Evolutionary conservation across 2,329 filamentous ascomycete species (phyloP).

Genomic region (Alternaria sp.): DNA sequence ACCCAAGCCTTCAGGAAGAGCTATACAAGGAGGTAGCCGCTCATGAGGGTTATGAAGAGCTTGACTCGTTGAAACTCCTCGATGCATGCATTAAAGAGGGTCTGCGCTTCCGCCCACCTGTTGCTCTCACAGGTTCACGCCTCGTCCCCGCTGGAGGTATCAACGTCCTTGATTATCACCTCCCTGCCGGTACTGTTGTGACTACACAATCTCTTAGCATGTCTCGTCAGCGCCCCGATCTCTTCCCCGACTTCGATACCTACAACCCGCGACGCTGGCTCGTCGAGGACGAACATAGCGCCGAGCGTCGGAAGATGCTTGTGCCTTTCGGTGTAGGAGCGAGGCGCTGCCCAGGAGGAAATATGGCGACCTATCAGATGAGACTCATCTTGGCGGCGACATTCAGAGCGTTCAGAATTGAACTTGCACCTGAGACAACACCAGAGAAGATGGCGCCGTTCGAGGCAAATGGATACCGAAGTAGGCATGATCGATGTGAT

Average conservation of each 20-base stretch:
- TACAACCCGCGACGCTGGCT: constrained; percentile 30
- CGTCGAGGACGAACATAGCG: constrained; percentile 20
- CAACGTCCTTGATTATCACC: constrained; percentile 23
- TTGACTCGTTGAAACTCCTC: constrained; percentile 27
- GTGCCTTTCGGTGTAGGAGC: constrained; percentile 32
- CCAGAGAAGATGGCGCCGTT: constrained; percentile 31
- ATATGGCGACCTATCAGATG: constrained; percentile 35
- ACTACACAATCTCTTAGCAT: constrained; percentile 31
- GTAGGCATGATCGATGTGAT: constrained; percentile 28
- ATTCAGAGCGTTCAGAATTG: constrained; percentile 25
- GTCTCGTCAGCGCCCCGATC: constrained; percentile 31
- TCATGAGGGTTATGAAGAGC: constrained; percentile 30
- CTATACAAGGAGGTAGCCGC: constrained; percentile 21
- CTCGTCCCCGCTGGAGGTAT: constrained; percentile 26
- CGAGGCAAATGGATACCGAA: constrained; percentile 32
- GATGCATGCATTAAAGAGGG: constrained; percentile 32
- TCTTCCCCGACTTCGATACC: constrained; percentile 29
- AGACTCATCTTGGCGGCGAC: constrained; percentile 27
- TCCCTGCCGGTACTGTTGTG: constrained; percentile 27
- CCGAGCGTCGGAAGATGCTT: constrained; percentile 23
- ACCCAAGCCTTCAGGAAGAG: constrained; percentile 24
- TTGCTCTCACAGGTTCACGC: constrained; percentile 32
- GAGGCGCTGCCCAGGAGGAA: constrained; percentile 30
- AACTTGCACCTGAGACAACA: constrained; percentile 28
- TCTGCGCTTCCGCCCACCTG: constrained; percentile 32